Percentiles rank a stretch among this genome's conserved stretches.
Conservation (phyloP, 768 basidiomycete species). For the Lactarius hengduanensis region DNA sequence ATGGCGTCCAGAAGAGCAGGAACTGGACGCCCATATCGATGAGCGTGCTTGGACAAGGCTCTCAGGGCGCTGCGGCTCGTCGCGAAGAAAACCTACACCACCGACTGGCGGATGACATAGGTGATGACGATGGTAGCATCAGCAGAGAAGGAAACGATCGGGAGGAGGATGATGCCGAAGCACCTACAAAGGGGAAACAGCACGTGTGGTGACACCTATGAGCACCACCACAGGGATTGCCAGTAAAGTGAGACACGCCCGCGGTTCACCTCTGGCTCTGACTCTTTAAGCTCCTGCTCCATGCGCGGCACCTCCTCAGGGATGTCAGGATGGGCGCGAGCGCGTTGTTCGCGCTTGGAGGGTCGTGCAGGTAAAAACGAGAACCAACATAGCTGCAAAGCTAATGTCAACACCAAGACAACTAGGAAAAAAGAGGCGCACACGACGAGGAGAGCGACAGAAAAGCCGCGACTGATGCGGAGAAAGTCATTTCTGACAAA, state of each 20-base stretch:
- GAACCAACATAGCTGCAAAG: conserved; percentile 57
- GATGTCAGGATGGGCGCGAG: conserved; percentile 44
- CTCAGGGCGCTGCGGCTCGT: conserved; percentile 41
- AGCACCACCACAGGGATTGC: conserved; percentile 52
- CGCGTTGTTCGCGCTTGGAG: conserved; percentile 47
- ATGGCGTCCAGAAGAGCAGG: conserved; percentile 75
- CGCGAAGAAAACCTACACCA: conserved; percentile 40
- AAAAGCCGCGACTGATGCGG: conserved; percentile 61
- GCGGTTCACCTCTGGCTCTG: conserved; percentile 64
- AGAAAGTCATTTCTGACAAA: conserved; percentile 48
- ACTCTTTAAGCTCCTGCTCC: conserved; percentile 45
- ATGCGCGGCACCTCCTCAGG: conserved; percentile 32
- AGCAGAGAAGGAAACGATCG: conserved; percentile 70
- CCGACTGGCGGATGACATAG: conserved; percentile 52
- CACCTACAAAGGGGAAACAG: conserved; percentile 41
- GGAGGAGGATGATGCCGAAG: conserved; percentile 73
- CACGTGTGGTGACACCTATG: conserved; percentile 43
- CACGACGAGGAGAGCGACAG: conserved; percentile 61
- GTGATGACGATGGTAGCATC: conserved; percentile 62
- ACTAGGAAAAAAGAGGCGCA: conserved; percentile 35
- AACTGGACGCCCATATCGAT: conserved; percentile 82
- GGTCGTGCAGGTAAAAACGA: conserved; percentile 67
- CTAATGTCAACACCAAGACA: conserved; percentile 1
- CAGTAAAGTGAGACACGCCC: conserved; percentile 56
- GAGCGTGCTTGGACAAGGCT: conserved; percentile 63